A percentile compares a stretch with the other conserved stretches of the same genome.
These are phyloP conservation scores for Cercospora citrullina DNA, from an alignment of 2,329 filamentous ascomycete genomes.

Conservation along the genomic window DNA sequence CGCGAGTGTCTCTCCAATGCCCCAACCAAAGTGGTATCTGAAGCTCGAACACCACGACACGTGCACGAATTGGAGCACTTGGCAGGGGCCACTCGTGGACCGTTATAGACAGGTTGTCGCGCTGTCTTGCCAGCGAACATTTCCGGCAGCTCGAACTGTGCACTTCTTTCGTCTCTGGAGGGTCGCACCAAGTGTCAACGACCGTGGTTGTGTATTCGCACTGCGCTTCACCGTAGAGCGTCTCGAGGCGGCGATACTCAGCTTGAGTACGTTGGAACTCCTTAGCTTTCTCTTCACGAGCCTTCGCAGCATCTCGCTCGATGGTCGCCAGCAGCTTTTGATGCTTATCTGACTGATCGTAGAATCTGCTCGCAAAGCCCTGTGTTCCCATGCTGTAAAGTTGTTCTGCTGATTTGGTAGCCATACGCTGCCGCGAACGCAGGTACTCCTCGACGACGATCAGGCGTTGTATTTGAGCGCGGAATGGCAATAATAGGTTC, in stretches of 20 bases:
- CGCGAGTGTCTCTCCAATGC: conserved; percentile 51
- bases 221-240: neutral
- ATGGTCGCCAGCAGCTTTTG: neutral
- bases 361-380: conserved; percentile 50
- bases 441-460: conserved; percentile 54
- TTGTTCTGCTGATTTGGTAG: neutral
- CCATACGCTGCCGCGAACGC: conserved; percentile 27
- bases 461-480: conserved; percentile 54
- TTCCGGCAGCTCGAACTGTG: conserved; percentile 44
- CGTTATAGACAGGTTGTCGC: conserved; percentile 46
- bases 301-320: conserved; percentile 6
- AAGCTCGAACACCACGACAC: conserved; percentile 56
- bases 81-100: conserved; percentile 56
- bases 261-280: conserved; percentile 42
- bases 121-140: conserved; percentile 43
- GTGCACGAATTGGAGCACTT: conserved; percentile 36
- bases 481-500: conserved; percentile 53
- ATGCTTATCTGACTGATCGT: conserved; percentile 35
- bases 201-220: conserved; percentile 19
- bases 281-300: conserved; percentile 22
- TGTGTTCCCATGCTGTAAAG: neutral
- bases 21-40: conserved; percentile 47
- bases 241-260: conserved; percentile 42
- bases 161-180: conserved; percentile 37
- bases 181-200: conserved; percentile 22